A percentile compares a stretch with the other conserved stretches of the same genome.
Conservation (phyloP, 257 asterid genomes). For the Plantago elongata region DNA sequence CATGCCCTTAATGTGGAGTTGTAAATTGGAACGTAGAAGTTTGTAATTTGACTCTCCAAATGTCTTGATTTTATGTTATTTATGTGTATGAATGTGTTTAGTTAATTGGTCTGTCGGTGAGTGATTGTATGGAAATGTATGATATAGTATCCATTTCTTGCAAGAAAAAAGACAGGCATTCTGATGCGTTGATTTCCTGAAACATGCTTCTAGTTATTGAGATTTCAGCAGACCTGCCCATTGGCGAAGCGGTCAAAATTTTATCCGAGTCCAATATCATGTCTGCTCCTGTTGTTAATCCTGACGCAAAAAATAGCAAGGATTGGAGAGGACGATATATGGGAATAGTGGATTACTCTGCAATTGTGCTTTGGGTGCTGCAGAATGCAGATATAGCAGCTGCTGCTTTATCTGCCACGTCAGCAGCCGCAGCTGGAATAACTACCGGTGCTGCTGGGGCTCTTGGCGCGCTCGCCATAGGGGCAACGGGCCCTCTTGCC, state of each 20-base stretch:
- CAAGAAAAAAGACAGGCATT: too few relatives aligned
- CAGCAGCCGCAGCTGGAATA: slow-evolving; percentile 81
- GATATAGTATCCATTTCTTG: too few relatives aligned
- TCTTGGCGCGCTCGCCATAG: slow-evolving; percentile 69
- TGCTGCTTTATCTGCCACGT: slow-evolving; percentile 60
- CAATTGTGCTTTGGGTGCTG: slow-evolving; percentile 78
- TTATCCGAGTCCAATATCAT: slow-evolving; percentile 77
- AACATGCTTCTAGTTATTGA: slow-evolving; percentile 52
- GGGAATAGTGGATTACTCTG: slow-evolving; percentile 77
- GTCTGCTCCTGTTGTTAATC: slow-evolving; percentile 73
- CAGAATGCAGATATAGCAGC: slow-evolving; percentile 86
- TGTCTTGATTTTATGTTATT: too few relatives aligned
- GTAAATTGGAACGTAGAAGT: too few relatives aligned
- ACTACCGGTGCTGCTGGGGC: slow-evolving; percentile 79
- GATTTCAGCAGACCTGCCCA: slow-evolving; percentile 54
- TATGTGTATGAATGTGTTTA: too few relatives aligned
- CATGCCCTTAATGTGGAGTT: background rate
- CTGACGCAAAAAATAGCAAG: slow-evolving; percentile 30
- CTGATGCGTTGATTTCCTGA: background rate
- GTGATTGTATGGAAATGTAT: too few relatives aligned
- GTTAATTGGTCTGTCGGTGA: too few relatives aligned
- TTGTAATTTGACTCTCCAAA: too few relatives aligned
- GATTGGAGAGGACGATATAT: slow-evolving; percentile 76
- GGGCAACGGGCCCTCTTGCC: slow-evolving; percentile 76
- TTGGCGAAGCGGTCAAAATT: slow-evolving; percentile 64